These are phyloP conservation scores for Rhododendron ovatum DNA, from an alignment of 148 eudicot genomes.

Conservation along the genomic window DNA sequence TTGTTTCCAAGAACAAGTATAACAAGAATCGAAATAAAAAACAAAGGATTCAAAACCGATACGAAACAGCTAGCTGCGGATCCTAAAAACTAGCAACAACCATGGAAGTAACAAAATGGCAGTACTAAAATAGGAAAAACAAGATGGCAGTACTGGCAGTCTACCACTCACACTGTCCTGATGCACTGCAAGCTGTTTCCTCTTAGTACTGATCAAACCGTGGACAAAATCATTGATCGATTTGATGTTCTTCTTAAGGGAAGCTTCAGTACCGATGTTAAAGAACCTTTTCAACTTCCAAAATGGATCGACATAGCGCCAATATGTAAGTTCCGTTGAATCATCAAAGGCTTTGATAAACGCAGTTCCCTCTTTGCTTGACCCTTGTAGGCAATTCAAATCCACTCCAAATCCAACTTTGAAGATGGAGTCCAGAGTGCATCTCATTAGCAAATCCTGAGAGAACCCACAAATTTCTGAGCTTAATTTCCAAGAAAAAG, in stretches of 20 bases:
- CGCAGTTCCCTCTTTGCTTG: slow-evolving; percentile 41
- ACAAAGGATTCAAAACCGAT: background rate
- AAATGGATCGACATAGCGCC: slow-evolving; percentile 57
- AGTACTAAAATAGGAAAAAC: background rate
- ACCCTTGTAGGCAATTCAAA: slow-evolving; percentile 61
- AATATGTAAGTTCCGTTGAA: slow-evolving; percentile 43
- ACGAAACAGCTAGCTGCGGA: background rate
- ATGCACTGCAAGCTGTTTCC: slow-evolving; percentile 30
- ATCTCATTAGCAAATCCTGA: slow-evolving; percentile 74
- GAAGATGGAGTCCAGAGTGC: slow-evolving; percentile 61
- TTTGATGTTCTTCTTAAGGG: slow-evolving; percentile 48
- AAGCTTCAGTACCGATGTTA: slow-evolving; percentile 58
- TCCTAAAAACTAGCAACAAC: background rate
- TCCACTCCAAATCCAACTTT: slow-evolving; percentile 86
- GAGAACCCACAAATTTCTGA: background rate
- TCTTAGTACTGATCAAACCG: slow-evolving; percentile 41
- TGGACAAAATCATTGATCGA: slow-evolving; percentile 49
- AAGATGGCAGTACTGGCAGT: background rate
- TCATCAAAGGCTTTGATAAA: slow-evolving; percentile 81
- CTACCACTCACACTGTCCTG: slow-evolving; percentile 24
- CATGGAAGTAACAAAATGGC: background rate
- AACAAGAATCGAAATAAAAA: background rate
- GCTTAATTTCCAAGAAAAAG: background rate
- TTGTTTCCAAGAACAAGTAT: background rate
- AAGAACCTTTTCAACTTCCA: slow-evolving; percentile 62